Evolutionary conservation across 768 basidiomycete species (phyloP).

Genomic region (Mycena rebaudengoi): DNA sequence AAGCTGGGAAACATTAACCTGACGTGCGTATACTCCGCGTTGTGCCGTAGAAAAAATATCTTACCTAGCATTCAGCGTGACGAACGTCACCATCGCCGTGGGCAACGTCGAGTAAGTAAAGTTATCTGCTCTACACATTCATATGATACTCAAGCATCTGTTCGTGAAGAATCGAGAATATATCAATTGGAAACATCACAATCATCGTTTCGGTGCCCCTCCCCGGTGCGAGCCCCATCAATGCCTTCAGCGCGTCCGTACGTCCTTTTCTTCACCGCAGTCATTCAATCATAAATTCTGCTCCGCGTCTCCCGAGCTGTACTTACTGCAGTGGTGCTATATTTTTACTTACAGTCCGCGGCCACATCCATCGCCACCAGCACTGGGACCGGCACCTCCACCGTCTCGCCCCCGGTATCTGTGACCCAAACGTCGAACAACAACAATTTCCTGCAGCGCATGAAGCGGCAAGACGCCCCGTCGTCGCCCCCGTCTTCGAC

Average conservation of each 20-base stretch:
- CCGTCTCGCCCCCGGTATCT: slow-evolving; percentile 19
- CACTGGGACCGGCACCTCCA: slow-evolving; percentile 18
- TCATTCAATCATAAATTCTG: not conserved
- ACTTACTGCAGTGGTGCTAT: not conserved
- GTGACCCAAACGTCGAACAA: slow-evolving; percentile 9
- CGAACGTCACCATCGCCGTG: slow-evolving; percentile 27
- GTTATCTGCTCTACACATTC: not conserved
- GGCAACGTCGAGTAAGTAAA: slow-evolving; percentile 26
- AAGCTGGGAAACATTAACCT: slow-evolving; percentile 29
- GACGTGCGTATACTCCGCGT: slow-evolving; percentile 11
- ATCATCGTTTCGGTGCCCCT: slow-evolving; percentile 30
- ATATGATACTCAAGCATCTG: not conserved
- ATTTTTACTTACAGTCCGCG: slow-evolving; percentile 14
- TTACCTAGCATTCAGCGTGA: slow-evolving; percentile 13
- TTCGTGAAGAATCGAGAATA: slow-evolving; percentile 25
- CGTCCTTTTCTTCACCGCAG: not conserved
- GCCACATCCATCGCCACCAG: slow-evolving; percentile 25
- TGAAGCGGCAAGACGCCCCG: slow-evolving; percentile 15
- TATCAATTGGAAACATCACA: slow-evolving; percentile 24
- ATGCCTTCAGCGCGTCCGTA: slow-evolving; percentile 27
- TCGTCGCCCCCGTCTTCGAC: slow-evolving; percentile 3
- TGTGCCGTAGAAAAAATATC: not conserved
- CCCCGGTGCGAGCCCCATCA: slow-evolving; percentile 27
- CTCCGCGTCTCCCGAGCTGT: not conserved
- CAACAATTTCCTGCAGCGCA: slow-evolving; percentile 19